These are phyloP conservation scores for Wickerhamomyces sp. DNA, from an alignment of 1,139 yeast genomes.

Conservation along the genomic window DNA sequence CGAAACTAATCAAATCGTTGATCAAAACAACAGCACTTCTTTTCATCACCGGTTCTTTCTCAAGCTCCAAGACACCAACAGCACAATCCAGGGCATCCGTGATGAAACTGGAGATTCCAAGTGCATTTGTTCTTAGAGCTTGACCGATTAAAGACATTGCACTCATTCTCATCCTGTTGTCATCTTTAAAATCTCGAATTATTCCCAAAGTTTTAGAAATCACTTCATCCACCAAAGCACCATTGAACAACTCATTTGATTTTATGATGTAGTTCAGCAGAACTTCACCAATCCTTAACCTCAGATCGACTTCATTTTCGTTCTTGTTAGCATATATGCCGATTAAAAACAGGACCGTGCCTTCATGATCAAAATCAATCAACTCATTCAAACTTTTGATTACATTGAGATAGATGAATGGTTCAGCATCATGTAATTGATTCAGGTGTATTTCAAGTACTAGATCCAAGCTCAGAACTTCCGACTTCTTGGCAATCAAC, in stretches of 20 bases:
- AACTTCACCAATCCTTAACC: conserved; percentile 78
- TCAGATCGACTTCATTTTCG: conserved; percentile 43
- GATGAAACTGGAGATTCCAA: conserved; percentile 44
- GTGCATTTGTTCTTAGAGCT: conserved; percentile 55
- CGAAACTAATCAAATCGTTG: conserved; percentile 51
- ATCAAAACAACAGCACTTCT: conserved; percentile 71
- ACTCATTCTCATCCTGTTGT: conserved; percentile 71
- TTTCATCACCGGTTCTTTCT: conserved; percentile 48
- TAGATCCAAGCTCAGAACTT: conserved; percentile 45
- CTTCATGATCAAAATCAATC: conserved; percentile 38
- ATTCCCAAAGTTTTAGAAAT: conserved; percentile 27
- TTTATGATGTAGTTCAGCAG: conserved; percentile 52
- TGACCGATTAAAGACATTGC: conserved; percentile 77
- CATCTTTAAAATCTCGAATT: conserved; percentile 31
- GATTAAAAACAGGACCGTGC: conserved; percentile 37
- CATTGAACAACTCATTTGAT: conserved; percentile 43
- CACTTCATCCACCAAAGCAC: conserved; percentile 32
- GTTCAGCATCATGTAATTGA: conserved; percentile 74
- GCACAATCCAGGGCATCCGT: conserved; percentile 67
- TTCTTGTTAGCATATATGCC: conserved; percentile 35
- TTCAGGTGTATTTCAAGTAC: conserved; percentile 58
- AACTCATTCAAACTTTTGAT: conserved; percentile 71
- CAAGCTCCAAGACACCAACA: conserved; percentile 61
- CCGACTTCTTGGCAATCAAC: conserved; percentile 46
- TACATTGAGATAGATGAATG: conserved; percentile 78